Conservation (phyloP, 345 rosid genomes). For the Hibiscus trionum region DNA sequence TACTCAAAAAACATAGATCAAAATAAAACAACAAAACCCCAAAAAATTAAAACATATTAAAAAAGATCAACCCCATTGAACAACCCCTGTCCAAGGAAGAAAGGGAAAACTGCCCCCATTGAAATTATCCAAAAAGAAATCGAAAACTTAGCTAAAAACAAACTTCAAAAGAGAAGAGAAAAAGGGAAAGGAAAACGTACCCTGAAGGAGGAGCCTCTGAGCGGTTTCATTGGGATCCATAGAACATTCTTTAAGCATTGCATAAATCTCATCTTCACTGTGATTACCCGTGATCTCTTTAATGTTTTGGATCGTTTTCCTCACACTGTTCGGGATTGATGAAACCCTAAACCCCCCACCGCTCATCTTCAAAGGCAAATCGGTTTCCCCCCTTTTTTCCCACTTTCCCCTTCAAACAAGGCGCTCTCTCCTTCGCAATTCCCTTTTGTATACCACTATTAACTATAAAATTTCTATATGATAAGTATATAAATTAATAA, state of each 20-base stretch:
- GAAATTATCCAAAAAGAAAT: neutral
- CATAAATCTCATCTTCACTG: constrained; percentile 85
- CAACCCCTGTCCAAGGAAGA: neutral
- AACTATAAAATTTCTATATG: neutral
- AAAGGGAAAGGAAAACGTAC: constrained; percentile 21
- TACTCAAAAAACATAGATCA: neutral
- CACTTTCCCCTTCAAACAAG: too few species aligned
- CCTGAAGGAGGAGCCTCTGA: constrained; percentile 62
- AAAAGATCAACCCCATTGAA: constrained; percentile 20
- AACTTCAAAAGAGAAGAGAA: neutral
- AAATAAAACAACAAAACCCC: neutral
- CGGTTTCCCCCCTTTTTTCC: neutral
- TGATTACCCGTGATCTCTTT: constrained; percentile 78
- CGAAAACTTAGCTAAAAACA: neutral
- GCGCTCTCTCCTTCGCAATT: too few species aligned
- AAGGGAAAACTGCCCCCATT: neutral
- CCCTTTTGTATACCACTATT: neutral
- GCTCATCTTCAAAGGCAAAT: constrained; percentile 47
- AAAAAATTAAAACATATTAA: too few species aligned
- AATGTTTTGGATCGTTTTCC: constrained; percentile 60
- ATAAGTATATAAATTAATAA: neutral
- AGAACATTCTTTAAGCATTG: constrained; percentile 82
- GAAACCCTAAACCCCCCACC: constrained; percentile 70
- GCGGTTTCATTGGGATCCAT: constrained; percentile 92
- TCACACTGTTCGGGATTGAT: constrained; percentile 42